Conservation (phyloP, 805 yeast genomes). For the Lipomyces sp. region DNA sequence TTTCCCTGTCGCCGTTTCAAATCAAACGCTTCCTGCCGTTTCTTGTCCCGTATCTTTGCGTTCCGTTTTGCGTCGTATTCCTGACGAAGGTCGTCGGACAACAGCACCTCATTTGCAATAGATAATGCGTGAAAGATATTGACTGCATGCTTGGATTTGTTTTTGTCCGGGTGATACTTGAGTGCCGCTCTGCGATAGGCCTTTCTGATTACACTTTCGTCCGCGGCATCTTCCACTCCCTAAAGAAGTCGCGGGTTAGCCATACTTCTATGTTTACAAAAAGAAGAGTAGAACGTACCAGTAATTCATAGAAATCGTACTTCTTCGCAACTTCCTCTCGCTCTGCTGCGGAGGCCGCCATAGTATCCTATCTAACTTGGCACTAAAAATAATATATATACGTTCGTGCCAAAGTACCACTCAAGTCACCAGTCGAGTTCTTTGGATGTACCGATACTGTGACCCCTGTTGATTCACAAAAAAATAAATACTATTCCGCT, state of each 20-base stretch:
- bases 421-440: no score
- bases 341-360: conserved; percentile 25
- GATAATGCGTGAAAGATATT: conserved; percentile 95
- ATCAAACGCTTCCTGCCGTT: conserved; percentile 32
- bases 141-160: conserved; percentile 68
- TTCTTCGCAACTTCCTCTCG: conserved; percentile 33
- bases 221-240: conserved; percentile 69
- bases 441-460: no score
- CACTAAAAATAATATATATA: background rate
- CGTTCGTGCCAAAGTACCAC: background rate
- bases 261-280: background rate
- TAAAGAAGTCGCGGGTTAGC: conserved; percentile 3
- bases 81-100: conserved; percentile 78
- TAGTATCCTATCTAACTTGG: background rate
- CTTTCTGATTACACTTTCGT: conserved; percentile 72
- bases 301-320: conserved; percentile 32
- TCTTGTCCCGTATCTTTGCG: conserved; percentile 20
- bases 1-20: conserved; percentile 22
- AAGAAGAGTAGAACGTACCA: conserved; percentile 16
- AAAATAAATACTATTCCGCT: no score
- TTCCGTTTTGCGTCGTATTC: conserved; percentile 62
- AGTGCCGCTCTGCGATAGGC: conserved; percentile 87
- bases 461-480: no score
- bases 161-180: conserved; percentile 88
- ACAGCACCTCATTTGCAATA: conserved; percentile 90